Evolutionary conservation across 257 asterid species (phyloP).

Genomic region (Oldenlandia corymbosa): DNA sequence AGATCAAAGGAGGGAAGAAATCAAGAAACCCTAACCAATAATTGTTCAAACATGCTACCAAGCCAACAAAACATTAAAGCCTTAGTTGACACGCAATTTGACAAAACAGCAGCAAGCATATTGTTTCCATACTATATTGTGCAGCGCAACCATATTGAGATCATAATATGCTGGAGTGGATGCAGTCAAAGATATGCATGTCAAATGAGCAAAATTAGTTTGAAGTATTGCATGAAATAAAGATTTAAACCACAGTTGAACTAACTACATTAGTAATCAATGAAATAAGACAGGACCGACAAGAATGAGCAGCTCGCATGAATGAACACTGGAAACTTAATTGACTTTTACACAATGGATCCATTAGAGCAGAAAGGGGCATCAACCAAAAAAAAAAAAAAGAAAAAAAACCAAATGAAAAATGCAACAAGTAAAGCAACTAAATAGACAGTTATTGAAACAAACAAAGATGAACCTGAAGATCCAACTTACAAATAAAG

Average conservation of each 20-base stretch:
- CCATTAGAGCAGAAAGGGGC: neutral
- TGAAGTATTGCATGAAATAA: too few species aligned
- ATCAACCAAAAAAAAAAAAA: neutral
- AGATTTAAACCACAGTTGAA: too few species aligned
- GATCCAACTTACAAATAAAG: neutral
- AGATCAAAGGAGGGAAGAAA: neutral
- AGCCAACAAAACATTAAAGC: neutral
- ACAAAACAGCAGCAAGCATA: neutral
- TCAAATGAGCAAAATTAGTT: neutral
- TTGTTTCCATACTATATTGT: neutral
- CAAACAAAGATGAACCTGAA: conserved; percentile 9
- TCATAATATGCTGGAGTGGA: neutral
- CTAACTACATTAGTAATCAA: too few species aligned
- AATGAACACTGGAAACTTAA: neutral
- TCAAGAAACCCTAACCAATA: neutral
- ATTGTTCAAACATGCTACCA: conserved; percentile 5
- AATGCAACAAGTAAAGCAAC: neutral
- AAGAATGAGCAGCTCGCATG: neutral
- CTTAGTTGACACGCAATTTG: neutral
- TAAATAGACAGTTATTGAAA: neutral
- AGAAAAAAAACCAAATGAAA: neutral
- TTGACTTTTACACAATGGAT: neutral
- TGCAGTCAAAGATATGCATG: neutral
- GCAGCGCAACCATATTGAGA: conserved; percentile 1
- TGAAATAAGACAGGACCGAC: neutral